Base-by-base conservation (phyloP, 768 basidiomycete genomes). In the Boletus eberwhitei region DNA sequence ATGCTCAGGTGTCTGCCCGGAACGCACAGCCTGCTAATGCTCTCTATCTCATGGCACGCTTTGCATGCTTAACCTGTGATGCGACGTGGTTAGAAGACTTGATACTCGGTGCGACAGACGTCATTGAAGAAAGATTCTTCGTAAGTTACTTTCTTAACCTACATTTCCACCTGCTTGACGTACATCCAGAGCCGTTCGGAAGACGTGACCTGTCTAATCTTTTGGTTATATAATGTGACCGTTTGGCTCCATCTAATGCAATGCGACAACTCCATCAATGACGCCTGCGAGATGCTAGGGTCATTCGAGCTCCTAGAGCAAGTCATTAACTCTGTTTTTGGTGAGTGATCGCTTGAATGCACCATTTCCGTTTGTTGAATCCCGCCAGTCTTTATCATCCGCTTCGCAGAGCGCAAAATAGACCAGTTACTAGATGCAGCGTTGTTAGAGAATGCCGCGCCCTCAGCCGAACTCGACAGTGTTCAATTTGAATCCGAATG, bases 401-500 rank as follows among this genome's bases (percentile, higher is more conserved):
- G 97, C 50, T 86, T 89, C 60, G 88, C 90, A 8, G 97, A 99
- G 71, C 80, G 87, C 50, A 83, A 83, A 59, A 90, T 98, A 71
- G 96, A 98, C 69, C 79, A 84, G 46, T 73, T 97, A 26, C 78
- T 99, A 11, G 94, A 98, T 64, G 71, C 81, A 1, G 82, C 90
- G 0, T 73, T 98, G 46, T 79, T 99, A 44, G 93, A 98, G 48
- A 86, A 89, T 64, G 81, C 87, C 9, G 81, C 92, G 0, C 76
- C 85, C n/a, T 82, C 88, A 2, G 81, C 83, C 5, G 87, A 89
- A 61, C 85, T 93, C 51, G 90, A 90, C 48, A 79, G 83, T 31
- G 77, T 98, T 19, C 87, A 92, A 59, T 99, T 98, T 64, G 95
- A 98, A 71, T 93, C 92, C 6, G 97, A 98, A 50, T 99, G 97